Conservation (phyloP, 805 yeast species). For the Saturnispora serradocipensis region DNA sequence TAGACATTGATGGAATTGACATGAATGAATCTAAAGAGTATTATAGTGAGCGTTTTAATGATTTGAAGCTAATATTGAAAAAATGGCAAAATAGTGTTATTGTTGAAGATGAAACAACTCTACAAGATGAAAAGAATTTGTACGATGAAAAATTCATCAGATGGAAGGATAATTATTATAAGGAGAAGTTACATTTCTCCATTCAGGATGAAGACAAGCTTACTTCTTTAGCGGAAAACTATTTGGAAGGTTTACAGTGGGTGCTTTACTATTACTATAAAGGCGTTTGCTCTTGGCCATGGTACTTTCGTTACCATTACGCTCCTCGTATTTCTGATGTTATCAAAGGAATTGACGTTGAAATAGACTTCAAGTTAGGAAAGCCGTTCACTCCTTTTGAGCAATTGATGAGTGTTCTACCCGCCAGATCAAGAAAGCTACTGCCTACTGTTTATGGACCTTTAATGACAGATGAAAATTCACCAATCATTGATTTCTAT, state of each 20-base stretch:
- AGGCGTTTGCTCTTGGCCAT: constrained; percentile 92
- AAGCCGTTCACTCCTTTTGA: constrained; percentile 86
- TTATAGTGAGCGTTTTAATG: constrained; percentile 41
- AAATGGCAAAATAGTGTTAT: constrained; percentile 56
- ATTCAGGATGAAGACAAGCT: constrained; percentile 52
- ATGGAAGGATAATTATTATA: constrained; percentile 86
- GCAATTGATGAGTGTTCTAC: constrained; percentile 95
- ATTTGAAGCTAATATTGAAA: constrained; percentile 47
- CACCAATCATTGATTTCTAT: constrained; percentile 85
- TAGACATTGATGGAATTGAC: constrained; percentile 68
- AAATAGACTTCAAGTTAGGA: constrained; percentile 57
- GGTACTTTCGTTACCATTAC: constrained; percentile 87
- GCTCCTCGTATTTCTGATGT: constrained; percentile 92
- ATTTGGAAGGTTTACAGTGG: constrained; percentile 95
- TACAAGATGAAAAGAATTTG: constrained; percentile 46
- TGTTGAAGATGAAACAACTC: constrained; percentile 48
- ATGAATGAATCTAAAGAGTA: constrained; percentile 63
- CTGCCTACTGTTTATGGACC: constrained; percentile 72
- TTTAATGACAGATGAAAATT: constrained; percentile 74
- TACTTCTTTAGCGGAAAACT: constrained; percentile 61
- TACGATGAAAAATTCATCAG: constrained; percentile 64
- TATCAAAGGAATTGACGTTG: constrained; percentile 55
- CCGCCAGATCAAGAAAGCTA: constrained; percentile 76
- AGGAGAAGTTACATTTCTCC: constrained; percentile 66
- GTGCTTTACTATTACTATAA: constrained; percentile 82